These are phyloP conservation scores for Trichoderma erinaceum DNA, from an alignment of 495 filamentous ascomycete genomes.

Conservation along the genomic window DNA sequence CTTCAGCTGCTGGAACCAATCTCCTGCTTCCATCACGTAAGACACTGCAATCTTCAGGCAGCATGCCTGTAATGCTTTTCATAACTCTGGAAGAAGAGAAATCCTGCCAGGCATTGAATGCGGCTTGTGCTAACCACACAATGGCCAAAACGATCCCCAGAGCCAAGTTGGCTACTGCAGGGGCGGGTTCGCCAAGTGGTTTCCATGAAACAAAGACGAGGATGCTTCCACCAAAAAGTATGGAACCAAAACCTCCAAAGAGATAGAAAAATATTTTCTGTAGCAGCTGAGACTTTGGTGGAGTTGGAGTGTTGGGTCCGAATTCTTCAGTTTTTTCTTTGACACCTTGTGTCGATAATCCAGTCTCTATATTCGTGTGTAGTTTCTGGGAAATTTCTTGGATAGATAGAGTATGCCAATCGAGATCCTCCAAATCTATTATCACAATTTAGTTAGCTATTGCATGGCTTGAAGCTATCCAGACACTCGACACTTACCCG, in stretches of 20 bases:
- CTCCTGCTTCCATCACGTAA: constrained; percentile 45
- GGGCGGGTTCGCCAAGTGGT: constrained; percentile 57
- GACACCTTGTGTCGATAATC: not conserved
- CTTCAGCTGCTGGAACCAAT: not conserved
- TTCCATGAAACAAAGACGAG: constrained; percentile 66
- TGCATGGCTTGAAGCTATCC: not conserved
- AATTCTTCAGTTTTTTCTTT: not conserved
- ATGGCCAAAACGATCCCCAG: constrained; percentile 58
- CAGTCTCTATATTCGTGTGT: not conserved
- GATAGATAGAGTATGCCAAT: not conserved
- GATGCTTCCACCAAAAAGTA: constrained; percentile 55
- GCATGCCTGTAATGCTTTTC: constrained; percentile 59
- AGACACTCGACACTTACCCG: not conserved
- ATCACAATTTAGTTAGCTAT: not conserved
- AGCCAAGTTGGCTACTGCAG: constrained; percentile 57
- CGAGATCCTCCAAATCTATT: not conserved
- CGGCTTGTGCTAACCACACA: constrained; percentile 64
- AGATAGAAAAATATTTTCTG: constrained; percentile 58
- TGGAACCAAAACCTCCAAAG: constrained; percentile 62
- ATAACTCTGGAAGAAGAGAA: constrained; percentile 58
- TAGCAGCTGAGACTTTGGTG: constrained; percentile 50
- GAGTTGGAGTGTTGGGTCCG: constrained; percentile 48
- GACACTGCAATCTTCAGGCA: constrained; percentile 59
- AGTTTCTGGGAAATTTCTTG: not conserved
- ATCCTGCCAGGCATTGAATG: constrained; percentile 61